Base-by-base conservation (phyloP, 768 basidiomycete species). In the Lentinula aciculospora region DNA sequence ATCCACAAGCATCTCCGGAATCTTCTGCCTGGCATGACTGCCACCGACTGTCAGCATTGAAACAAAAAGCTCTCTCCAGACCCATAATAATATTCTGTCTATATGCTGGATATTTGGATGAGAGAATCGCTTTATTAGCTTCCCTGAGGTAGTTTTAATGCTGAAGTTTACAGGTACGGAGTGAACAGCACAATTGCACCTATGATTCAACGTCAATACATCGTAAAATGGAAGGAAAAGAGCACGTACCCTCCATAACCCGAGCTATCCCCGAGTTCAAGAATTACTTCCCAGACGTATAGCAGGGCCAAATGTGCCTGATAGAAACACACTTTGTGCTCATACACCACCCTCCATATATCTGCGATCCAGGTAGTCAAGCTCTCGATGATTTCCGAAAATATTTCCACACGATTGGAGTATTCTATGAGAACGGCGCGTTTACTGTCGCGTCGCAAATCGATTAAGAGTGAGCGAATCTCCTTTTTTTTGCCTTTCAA, bases 21-120 rank as follows among this genome's bases (percentile, higher is more conserved):
- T 70, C 49, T 62, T 60, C 40, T 69, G 64, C 53, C 61, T 62
- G 34, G 68, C 62, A 45, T 66, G 59, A 63, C 64, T 55, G 39
- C 68, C 54, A 61, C 74, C 66, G 58, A 63, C 69, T 0, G 77
- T 76, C 7, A 82, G 74, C 67, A 88, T 69, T 25, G 77, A 79
- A 8, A 88, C 65, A 60, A 88, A 81, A 19, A 88, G 72, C 59
- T 88, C 87, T 5, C 86, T 76, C 86, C 86, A 88, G 53, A 88
- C 79, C 83, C 84, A 88, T 17, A 85, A 63, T 13, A 77, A 49
- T 34, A 75, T 68, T n/a, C 63, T 61, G 17, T 75, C 69, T 27
- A 80, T 66, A 27, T 72, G 69, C 9, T 71, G 67, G 0, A 71
- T 71, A 21, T 79, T 77, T 13, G 61, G 66, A 45, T 79, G 62